These are phyloP conservation scores for Phytophthora citricola DNA, from an alignment of 352 stramenopile species.

Conservation along the genomic window DNA sequence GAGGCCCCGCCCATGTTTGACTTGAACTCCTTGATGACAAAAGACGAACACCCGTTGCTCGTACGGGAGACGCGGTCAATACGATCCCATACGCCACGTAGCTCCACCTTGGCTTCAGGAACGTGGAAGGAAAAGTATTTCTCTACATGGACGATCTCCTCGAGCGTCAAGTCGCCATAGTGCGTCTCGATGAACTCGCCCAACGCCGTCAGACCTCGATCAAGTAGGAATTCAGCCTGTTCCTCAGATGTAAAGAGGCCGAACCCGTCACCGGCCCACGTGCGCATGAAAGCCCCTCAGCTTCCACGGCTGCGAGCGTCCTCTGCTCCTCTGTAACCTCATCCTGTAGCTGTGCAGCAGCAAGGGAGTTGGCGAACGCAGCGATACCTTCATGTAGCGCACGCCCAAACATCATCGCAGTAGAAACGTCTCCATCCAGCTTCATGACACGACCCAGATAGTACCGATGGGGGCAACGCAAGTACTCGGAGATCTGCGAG, in stretches of 20 bases:
- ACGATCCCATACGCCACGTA: slow-evolving; percentile 83
- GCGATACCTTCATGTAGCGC: slow-evolving; percentile 78
- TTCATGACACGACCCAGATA: slow-evolving; percentile 77
- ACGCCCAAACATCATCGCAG: slow-evolving; percentile 78
- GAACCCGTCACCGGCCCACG: slow-evolving; percentile 39
- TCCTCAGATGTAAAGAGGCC: slow-evolving; percentile 47
- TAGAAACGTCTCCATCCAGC: slow-evolving; percentile 51
- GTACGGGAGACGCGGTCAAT: slow-evolving; percentile 47
- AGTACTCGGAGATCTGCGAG: slow-evolving; percentile 83
- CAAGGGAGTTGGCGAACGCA: slow-evolving; percentile 44
- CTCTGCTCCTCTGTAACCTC: slow-evolving; percentile 16
- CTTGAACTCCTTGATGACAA: slow-evolving; percentile 87
- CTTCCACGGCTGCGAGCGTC: slow-evolving; percentile 24
- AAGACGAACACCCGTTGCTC: slow-evolving; percentile 11
- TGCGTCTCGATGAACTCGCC: slow-evolving; percentile 54
- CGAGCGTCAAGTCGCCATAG: slow-evolving; percentile 16
- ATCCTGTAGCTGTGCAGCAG: slow-evolving; percentile 13
- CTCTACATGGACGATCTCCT: slow-evolving; percentile 66
- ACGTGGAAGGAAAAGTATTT: slow-evolving; percentile 64
- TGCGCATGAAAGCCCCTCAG: slow-evolving; percentile 31
- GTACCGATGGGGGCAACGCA: slow-evolving; percentile 82
- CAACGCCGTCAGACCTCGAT: slow-evolving; percentile 48
- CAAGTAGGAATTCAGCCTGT: slow-evolving; percentile 45
- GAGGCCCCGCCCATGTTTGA: slow-evolving; percentile 66
- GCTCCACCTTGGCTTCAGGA: slow-evolving; percentile 51